A percentile compares a stretch with the other conserved stretches of the same genome.
Conservation (phyloP, 179 eudicot genomes). For the Silene coronaria region DNA sequence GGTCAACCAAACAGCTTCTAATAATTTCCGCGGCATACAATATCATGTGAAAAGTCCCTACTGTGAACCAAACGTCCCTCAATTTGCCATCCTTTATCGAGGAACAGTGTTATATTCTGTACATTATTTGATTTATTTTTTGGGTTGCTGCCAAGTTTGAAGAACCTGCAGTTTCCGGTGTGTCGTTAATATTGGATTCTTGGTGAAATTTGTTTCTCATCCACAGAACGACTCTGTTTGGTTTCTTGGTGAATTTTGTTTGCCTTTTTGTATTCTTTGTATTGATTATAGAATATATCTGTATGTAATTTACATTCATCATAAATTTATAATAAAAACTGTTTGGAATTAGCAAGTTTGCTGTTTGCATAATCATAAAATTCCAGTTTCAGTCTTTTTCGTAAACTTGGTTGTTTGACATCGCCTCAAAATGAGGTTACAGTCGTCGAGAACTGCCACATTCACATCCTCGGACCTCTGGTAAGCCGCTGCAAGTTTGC, state of each 20-base stretch:
- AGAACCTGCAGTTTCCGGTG: slow-evolving; percentile 11
- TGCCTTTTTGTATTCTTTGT: slow-evolving; percentile 24
- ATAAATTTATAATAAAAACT: slow-evolving; percentile 17
- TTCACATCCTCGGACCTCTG: too few species aligned
- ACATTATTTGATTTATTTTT: slow-evolving; percentile 19
- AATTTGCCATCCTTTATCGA: neutral
- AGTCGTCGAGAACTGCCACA: too few species aligned
- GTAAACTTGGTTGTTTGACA: too few species aligned
- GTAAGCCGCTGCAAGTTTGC: too few species aligned
- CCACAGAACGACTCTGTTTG: too few species aligned
- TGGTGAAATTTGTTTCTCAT: slow-evolving; percentile 18
- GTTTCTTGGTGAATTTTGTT: slow-evolving; percentile 22
- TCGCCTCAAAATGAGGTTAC: too few species aligned
- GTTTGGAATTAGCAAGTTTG: slow-evolving; percentile 1
- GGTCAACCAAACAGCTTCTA: too few species aligned
- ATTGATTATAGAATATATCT: slow-evolving; percentile 16
- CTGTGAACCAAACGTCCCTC: neutral
- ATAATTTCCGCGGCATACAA: too few species aligned
- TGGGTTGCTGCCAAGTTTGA: slow-evolving; percentile 23
- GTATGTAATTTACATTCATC: slow-evolving; percentile 17
- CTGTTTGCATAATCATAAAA: neutral
- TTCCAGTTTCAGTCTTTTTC: too few species aligned
- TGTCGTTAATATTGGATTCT: slow-evolving; percentile 20
- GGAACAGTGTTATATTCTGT: slow-evolving; percentile 18
- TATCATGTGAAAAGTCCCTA: too few species aligned